Conservation (phyloP, 2,329 filamentous ascomycete genomes). For the Fusarium musae region DNA sequence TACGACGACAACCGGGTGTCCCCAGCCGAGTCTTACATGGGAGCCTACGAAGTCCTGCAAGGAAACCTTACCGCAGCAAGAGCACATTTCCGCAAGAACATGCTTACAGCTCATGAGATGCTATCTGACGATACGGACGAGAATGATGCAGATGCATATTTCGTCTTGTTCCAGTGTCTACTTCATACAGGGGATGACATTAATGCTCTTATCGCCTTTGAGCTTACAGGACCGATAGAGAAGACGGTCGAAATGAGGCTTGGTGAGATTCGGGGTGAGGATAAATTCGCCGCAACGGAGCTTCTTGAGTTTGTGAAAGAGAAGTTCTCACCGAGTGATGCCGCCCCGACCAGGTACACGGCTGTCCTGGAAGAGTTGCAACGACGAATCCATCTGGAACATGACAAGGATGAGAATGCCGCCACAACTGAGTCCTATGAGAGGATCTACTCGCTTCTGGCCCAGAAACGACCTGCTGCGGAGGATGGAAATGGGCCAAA, state of each 20-base stretch:
- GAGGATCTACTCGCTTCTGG: not conserved
- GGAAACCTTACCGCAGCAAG: not conserved
- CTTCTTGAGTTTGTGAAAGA: not conserved
- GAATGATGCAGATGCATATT: not conserved
- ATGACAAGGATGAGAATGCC: not conserved
- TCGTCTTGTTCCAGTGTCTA: not conserved
- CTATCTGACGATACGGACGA: not conserved
- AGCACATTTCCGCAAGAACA: not conserved
- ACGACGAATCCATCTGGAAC: fast-evolving
- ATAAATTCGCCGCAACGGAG: not conserved
- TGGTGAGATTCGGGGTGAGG: not conserved
- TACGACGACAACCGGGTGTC: not conserved
- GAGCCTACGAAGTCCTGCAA: not conserved
- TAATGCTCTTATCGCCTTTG: not conserved
- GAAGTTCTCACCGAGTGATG: not conserved
- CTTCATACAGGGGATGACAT: not conserved
- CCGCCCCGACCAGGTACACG: not conserved
- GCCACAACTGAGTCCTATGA: not conserved
- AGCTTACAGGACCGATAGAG: not conserved
- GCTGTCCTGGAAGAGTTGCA: not conserved
- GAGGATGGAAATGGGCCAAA: not conserved
- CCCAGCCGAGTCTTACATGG: not conserved
- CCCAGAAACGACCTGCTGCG: fast-evolving
- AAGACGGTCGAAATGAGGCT: not conserved
- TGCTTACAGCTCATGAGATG: not conserved